Evolutionary conservation across 192 early-diverging fungal species (phyloP), one percentile per base, ranked within the genome.

Genomic region (Chytriomyces hyalinus): DNA sequence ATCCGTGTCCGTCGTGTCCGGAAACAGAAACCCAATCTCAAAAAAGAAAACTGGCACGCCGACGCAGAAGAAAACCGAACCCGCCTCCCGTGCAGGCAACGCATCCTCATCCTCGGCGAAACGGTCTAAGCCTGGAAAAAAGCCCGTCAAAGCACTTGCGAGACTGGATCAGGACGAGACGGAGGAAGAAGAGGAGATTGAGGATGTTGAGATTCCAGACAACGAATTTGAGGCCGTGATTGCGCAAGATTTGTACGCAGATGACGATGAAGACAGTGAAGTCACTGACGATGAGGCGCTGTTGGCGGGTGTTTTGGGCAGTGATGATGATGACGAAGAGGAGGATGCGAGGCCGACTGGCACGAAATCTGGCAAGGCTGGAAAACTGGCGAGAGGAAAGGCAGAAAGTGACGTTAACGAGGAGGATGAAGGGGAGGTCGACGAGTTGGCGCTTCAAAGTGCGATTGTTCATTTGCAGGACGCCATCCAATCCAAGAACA

Each of bases 291-390:
- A 76, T 9, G 61, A 28, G 6, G 75, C 62, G 3, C 6, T 76
- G 36, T 43, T 76, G 15, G 65, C 62, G 10, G 75, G 65, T n/a
- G 48, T 67, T 13, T 36, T 67, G 49, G 65, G 51, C 61, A 73
- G 78, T 44, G 78, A 70, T 15, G 70, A 72, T 26, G 71, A 80
- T 9, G 78, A 81, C 60, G 61, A 59, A 9, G 61, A 73, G 22
- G 72, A 73, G 7, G 43, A 9, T 4, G 66, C 46, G 20, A 57
- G 53, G 20, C 13, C 53, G 53, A 57, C 53, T 13, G 53, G 53
- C 13, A 57, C 15, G 3, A 57, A 57, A 20, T 36, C 36, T 36
- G 36, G 36, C 36, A 36, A 36, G 36, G 36, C 36, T 36, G 4
- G 36, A 36, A 36, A 36, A 36, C 36, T 36, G 36, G 36, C 36